Evolutionary conservation across 495 filamentous ascomycete genomes (phyloP).

Genomic region (Mytilinidion resinicola): DNA sequence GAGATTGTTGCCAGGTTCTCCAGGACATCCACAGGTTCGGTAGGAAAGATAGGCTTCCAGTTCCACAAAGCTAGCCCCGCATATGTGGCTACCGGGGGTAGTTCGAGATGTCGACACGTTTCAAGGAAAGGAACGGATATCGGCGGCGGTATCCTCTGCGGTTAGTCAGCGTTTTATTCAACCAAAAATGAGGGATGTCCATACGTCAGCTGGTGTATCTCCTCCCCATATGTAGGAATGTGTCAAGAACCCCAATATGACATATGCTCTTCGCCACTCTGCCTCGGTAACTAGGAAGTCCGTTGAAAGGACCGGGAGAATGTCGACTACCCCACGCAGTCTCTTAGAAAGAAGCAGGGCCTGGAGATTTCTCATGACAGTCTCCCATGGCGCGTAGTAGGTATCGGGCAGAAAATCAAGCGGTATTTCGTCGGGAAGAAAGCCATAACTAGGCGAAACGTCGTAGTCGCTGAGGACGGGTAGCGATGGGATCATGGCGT

Average conservation of each 20-base stretch:
- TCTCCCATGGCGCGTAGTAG: conserved; percentile 93
- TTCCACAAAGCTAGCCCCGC: conserved; percentile 92
- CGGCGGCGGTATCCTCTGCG: conserved; percentile 72
- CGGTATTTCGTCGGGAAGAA: conserved; percentile 78
- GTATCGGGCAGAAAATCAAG: conserved; percentile 71
- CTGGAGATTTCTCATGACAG: conserved; percentile 76
- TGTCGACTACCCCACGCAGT: conserved; percentile 66
- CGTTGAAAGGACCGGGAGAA: conserved; percentile 75
- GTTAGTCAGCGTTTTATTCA: conserved; percentile 5
- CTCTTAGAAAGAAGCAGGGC: conserved; percentile 75
- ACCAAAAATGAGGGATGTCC: not conserved
- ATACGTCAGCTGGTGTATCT: conserved; percentile 68
- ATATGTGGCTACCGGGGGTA: conserved; percentile 93
- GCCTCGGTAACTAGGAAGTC: conserved; percentile 68
- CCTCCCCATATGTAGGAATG: conserved; percentile 96
- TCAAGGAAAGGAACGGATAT: conserved; percentile 76
- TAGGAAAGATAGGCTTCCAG: conserved; percentile 78
- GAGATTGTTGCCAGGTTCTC: conserved; percentile 77
- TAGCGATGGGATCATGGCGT: conserved; percentile 72
- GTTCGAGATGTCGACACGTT: conserved; percentile 72
- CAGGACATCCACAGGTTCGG: conserved; percentile 72
- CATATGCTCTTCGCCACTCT: conserved; percentile 91
- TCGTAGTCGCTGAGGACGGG: conserved; percentile 77
- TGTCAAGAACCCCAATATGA: conserved; percentile 76
- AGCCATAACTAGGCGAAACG: conserved; percentile 78